A percentile compares a stretch with the other conserved stretches of the same genome.
phyloP scores from a whole-genome alignment of 495 filamentous ascomycete species.

The Penicillium riverlandense region DNA sequence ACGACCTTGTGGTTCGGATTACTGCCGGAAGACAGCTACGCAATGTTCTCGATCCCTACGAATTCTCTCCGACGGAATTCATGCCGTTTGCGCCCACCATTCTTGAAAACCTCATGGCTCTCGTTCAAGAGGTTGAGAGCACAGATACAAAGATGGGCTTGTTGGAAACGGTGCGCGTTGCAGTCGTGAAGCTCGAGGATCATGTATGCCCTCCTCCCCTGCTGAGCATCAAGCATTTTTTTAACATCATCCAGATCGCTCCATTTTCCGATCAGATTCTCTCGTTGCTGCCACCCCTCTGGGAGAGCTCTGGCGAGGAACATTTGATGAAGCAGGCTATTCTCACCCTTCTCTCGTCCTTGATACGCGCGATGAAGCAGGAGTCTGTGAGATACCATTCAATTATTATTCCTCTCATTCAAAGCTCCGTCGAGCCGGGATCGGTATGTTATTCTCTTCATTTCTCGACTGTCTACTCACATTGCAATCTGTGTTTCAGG shows the following conservation, averaged over 20 bases:
- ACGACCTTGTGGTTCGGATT: slow-evolving; percentile 87
- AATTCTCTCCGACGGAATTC: slow-evolving; percentile 66
- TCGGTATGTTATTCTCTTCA: slow-evolving; percentile 42
- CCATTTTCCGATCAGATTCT: slow-evolving; percentile 78
- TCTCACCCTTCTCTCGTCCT: slow-evolving; percentile 68
- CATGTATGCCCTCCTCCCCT: slow-evolving; percentile 35
- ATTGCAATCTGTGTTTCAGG: slow-evolving; percentile 23
- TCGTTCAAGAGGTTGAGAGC: slow-evolving; percentile 74
- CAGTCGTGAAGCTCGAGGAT: slow-evolving; percentile 75
- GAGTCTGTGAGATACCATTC: slow-evolving; percentile 64
- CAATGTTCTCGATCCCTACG: slow-evolving; percentile 70
- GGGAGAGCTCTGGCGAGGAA: slow-evolving; percentile 74
- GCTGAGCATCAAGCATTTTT: too few species aligned
- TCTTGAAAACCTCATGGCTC: slow-evolving; percentile 59
- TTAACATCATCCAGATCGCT: slow-evolving; percentile 35
- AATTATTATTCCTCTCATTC: slow-evolving; percentile 70
- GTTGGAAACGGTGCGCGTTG: slow-evolving; percentile 68
- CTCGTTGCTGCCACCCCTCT: slow-evolving; percentile 69
- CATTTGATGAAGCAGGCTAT: slow-evolving; percentile 89
- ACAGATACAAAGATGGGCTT: slow-evolving; percentile 84
- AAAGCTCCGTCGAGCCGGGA: slow-evolving; percentile 67
- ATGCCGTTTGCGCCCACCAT: slow-evolving; percentile 64
- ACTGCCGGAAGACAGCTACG: slow-evolving; percentile 83
- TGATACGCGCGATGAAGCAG: slow-evolving; percentile 71
- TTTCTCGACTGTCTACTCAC: neutral